Percentiles rank a stretch among this genome's conserved stretches.
Conservation (phyloP, 129 eudicot genomes). For the Lactuca sativa region DNA sequence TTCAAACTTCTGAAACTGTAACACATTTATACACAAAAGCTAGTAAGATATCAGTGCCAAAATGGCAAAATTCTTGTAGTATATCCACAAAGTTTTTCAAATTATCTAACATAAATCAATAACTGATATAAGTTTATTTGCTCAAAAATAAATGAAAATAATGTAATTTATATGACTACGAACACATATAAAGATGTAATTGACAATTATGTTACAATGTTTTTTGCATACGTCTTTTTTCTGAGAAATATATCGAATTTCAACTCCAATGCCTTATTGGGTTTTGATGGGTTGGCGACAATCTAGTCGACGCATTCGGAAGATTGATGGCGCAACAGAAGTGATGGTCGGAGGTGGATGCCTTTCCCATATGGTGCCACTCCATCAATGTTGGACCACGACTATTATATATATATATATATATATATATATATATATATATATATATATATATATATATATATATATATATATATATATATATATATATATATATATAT, state of each 20-base stretch:
- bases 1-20: neutral
- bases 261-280: slow-evolving; percentile 1
- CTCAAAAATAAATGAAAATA: neutral
- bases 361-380: neutral
- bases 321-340: slow-evolving; percentile 21
- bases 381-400: slow-evolving; percentile 24
- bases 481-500: no score
- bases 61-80: neutral
- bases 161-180: neutral
- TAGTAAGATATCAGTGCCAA: neutral
- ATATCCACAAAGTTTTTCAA: neutral
- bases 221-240: neutral
- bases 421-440: no score
- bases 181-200: neutral
- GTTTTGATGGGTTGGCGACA: neutral
- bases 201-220: neutral
- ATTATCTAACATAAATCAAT: neutral
- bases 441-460: no score
- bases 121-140: neutral
- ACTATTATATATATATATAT: no score
- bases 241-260: neutral
- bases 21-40: neutral
- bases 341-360: slow-evolving; percentile 14
- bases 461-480: no score
- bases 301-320: slow-evolving; percentile 16